These are phyloP conservation scores for Cordyceps militaris DNA, from an alignment of 2,329 filamentous ascomycete species.

Conservation along the genomic window DNA sequence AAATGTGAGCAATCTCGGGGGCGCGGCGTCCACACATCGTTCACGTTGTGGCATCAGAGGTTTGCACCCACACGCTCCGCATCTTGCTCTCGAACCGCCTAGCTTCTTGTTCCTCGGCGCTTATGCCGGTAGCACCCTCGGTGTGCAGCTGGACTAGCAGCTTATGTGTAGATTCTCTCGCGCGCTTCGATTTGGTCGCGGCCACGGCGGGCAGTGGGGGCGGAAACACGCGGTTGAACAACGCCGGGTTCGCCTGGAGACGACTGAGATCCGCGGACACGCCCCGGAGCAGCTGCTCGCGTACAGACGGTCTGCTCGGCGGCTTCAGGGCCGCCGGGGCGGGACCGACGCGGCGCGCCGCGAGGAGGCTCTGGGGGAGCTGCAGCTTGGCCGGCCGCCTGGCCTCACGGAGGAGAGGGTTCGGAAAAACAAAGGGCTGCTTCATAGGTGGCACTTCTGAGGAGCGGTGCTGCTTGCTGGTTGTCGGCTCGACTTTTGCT, in stretches of 20 bases:
- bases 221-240: background rate
- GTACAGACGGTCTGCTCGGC: background rate
- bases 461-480: background rate
- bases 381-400: background rate
- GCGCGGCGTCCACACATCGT: no score
- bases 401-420: background rate
- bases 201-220: background rate
- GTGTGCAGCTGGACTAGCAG: background rate
- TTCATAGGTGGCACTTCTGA: background rate
- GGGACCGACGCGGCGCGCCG: background rate
- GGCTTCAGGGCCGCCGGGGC: background rate
- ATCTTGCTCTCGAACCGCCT: background rate
- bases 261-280: background rate
- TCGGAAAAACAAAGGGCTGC: background rate
- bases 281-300: background rate
- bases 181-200: background rate
- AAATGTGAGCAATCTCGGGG: background rate
- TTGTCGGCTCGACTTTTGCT: background rate
- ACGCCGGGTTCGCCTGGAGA: background rate
- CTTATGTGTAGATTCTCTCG: background rate
- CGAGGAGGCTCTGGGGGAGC: background rate
- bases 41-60: no score
- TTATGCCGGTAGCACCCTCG: no score
- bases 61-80: background rate
- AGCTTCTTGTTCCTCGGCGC: background rate